These are phyloP conservation scores for Urtica urens DNA, from an alignment of 306 rosid species.

Conservation along the genomic window DNA sequence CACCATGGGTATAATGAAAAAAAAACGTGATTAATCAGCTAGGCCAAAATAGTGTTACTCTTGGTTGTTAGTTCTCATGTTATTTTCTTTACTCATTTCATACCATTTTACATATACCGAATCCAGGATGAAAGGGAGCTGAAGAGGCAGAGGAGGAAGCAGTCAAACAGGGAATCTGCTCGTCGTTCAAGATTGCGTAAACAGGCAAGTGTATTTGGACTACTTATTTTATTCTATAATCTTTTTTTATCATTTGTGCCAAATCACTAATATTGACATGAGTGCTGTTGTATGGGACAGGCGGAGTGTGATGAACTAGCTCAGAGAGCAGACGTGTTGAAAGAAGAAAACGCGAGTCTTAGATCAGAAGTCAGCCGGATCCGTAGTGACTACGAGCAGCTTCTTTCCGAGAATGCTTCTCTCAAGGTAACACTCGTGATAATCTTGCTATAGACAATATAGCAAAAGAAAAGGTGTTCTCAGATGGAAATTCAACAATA, in stretches of 20 bases:
- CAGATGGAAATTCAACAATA: too few relatives aligned
- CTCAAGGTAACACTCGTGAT: constrained; percentile 71
- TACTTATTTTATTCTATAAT: too few relatives aligned
- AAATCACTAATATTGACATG: too few relatives aligned
- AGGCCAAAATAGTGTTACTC: background rate
- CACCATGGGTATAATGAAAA: too few relatives aligned
- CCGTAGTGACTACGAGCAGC: constrained; percentile 78
- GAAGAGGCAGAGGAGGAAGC: constrained; percentile 90
- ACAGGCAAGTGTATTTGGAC: constrained; percentile 69
- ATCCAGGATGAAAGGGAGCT: constrained; percentile 92
- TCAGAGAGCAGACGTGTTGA: constrained; percentile 76
- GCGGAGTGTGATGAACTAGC: constrained; percentile 96
- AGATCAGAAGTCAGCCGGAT: constrained; percentile 70
- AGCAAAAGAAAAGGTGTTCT: too few relatives aligned
- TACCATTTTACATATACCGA: constrained; percentile 9
- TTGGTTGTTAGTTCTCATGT: background rate
- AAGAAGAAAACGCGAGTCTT: constrained; percentile 75
- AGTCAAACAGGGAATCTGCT: constrained; percentile 96
- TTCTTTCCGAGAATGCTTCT: constrained; percentile 72
- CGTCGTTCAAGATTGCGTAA: constrained; percentile 95
- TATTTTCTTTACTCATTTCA: background rate
- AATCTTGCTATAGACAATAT: too few relatives aligned
- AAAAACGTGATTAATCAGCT: too few relatives aligned
- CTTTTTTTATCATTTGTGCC: too few relatives aligned
- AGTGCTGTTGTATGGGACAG: constrained; percentile 31